Evolutionary conservation across 257 asterid genomes (phyloP).

Genomic region (Striga asiatica): DNA sequence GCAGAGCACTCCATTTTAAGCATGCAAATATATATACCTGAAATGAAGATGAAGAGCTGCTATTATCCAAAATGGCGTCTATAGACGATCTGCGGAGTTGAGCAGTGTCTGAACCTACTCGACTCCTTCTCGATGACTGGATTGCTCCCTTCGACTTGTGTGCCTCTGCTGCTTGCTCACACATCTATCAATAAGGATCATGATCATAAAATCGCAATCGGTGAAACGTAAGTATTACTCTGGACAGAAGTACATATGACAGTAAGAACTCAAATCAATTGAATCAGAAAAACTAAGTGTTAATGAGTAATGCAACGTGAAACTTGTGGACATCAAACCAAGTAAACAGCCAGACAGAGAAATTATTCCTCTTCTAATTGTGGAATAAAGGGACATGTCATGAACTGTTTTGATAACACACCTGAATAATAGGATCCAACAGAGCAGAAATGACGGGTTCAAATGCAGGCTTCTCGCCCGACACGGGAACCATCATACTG

Average conservation of each 20-base stretch:
- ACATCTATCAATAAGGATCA: constrained; percentile 41
- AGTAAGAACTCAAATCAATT: constrained; percentile 5
- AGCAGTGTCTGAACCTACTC: constrained; percentile 50
- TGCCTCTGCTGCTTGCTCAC: constrained; percentile 98
- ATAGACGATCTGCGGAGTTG: constrained; percentile 75
- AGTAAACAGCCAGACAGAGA: background rate
- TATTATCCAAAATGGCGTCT: constrained; percentile 71
- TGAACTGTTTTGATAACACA: constrained; percentile 18
- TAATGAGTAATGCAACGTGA: background rate
- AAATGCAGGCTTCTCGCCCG: constrained; percentile 67
- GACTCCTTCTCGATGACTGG: constrained; percentile 65
- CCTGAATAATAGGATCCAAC: constrained; percentile 96
- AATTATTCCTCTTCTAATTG: constrained; percentile 2
- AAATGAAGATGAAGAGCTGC: constrained; percentile 35
- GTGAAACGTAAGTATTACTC: background rate
- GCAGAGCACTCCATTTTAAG: constrained; percentile 4
- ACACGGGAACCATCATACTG: constrained; percentile 78
- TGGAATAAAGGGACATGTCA: constrained; percentile 5
- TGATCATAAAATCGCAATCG: constrained; percentile 2
- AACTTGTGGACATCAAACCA: background rate
- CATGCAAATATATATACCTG: constrained; percentile 37
- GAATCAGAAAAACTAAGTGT: constrained; percentile 2
- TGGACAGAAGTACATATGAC: background rate
- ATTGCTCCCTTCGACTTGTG: constrained; percentile 88
- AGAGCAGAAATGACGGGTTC: constrained; percentile 89